A percentile compares a stretch with the other conserved stretches of the same genome.
These are phyloP conservation scores for Fusarium scirpi DNA, from an alignment of 2,329 filamentous ascomycete genomes.

Conservation along the genomic window DNA sequence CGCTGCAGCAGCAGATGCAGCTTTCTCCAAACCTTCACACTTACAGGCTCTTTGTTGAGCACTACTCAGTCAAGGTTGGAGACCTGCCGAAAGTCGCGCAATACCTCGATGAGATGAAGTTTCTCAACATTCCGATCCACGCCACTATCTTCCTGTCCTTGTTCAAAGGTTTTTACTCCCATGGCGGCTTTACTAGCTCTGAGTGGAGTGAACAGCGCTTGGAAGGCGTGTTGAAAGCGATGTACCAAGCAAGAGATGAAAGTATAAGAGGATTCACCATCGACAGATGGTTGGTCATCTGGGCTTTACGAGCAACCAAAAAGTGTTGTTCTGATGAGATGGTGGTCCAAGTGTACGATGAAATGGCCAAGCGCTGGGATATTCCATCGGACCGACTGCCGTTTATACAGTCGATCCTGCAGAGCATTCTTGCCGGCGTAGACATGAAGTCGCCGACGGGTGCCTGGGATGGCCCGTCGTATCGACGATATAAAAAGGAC, in stretches of 20 bases:
- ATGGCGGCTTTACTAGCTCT: conserved; percentile 73
- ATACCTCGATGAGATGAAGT: conserved; percentile 84
- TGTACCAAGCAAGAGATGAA: conserved; percentile 67
- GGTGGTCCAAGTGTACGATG: conserved; percentile 67
- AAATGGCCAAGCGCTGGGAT: conserved; percentile 62
- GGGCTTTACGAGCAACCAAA: conserved; percentile 72
- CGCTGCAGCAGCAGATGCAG: conserved; percentile 71
- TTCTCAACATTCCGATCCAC: conserved; percentile 74
- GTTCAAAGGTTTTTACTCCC: conserved; percentile 82
- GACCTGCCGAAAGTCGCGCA: conserved; percentile 77
- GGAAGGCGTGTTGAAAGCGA: conserved; percentile 73
- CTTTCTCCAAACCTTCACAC: conserved; percentile 82
- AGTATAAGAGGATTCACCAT: conserved; percentile 62
- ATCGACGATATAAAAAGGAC: conserved; percentile 46
- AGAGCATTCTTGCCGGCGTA: conserved; percentile 55
- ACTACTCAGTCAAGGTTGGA: conserved; percentile 77
- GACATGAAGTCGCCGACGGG: conserved; percentile 48
- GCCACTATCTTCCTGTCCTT: conserved; percentile 83
- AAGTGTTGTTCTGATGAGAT: conserved; percentile 65
- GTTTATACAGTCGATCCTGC: conserved; percentile 62
- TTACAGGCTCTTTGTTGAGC: conserved; percentile 81
- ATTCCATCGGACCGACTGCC: conserved; percentile 55
- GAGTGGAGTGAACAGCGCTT: conserved; percentile 81
- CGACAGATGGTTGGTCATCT: conserved; percentile 71
- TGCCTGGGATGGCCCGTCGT: conserved; percentile 42